Percentiles rank a stretch among this genome's conserved stretches.
These are phyloP conservation scores for Solanum etuberosum DNA, from an alignment of 257 asterid genomes.

Conservation along the genomic window DNA sequence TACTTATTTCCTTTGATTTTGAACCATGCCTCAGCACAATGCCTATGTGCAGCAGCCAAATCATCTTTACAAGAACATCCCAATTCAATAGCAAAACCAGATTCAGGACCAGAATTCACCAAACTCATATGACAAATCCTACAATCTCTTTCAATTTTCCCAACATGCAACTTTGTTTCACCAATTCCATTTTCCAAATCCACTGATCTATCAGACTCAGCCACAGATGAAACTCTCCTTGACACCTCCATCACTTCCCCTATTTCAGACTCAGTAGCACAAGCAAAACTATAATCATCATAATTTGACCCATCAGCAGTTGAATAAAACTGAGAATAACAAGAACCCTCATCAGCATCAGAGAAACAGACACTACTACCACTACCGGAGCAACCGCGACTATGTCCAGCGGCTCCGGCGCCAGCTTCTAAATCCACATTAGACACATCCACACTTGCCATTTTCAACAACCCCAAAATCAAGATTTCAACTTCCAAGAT, in stretches of 20 bases:
- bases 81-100: slow-evolving; percentile 65
- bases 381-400: slow-evolving; percentile 12
- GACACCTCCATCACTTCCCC: slow-evolving; percentile 29
- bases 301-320: slow-evolving; percentile 63
- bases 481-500: background rate
- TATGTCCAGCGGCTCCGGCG: slow-evolving; percentile 16
- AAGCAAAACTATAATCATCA: slow-evolving; percentile 29
- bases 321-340: slow-evolving; percentile 70
- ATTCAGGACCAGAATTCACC: slow-evolving; percentile 40
- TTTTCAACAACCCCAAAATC: slow-evolving; percentile 20
- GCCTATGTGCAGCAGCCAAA: slow-evolving; percentile 76
- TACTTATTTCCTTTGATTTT: slow-evolving; percentile 90
- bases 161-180: slow-evolving; percentile 23
- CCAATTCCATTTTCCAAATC: slow-evolving; percentile 29
- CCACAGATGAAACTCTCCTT: slow-evolving; percentile 30
- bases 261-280: slow-evolving; percentile 1
- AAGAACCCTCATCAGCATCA: slow-evolving; percentile 64
- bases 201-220: slow-evolving; percentile 26
- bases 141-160: slow-evolving; percentile 48
- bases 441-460: slow-evolving; percentile 32
- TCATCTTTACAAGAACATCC: slow-evolving; percentile 89
- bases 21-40: slow-evolving; percentile 94
- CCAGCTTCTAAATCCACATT: slow-evolving; percentile 67
- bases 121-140: slow-evolving; percentile 80
- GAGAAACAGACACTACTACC: slow-evolving; percentile 53